phyloP scores from a whole-genome alignment of 2,329 filamentous ascomycete genomes.

The Sclerotinia nivalis region DNA sequence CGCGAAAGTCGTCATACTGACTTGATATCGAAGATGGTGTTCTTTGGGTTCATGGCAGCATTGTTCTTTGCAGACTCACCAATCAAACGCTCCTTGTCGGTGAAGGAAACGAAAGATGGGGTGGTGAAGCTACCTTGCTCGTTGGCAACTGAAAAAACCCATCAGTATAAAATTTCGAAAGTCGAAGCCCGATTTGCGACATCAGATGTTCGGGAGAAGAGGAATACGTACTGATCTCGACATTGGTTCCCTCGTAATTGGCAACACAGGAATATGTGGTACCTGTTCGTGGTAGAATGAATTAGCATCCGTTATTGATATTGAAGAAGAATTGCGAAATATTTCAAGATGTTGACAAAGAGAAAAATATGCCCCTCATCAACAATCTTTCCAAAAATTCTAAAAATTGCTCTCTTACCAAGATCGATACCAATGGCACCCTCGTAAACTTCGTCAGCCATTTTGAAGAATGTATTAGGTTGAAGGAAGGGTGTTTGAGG shows the following conservation, averaged over 20 bases:
- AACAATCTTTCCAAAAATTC: background rate
- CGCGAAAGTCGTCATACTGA: conserved; percentile 50
- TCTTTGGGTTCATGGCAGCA: conserved; percentile 97
- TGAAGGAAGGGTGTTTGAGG: conserved; percentile 27
- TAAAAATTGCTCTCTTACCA: conserved; percentile 58
- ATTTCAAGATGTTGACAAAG: conserved; percentile 6
- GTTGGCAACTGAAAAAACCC: conserved; percentile 67
- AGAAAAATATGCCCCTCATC: conserved; percentile 21
- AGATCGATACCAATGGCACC: conserved; percentile 99
- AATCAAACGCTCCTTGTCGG: conserved; percentile 96
- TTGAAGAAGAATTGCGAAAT: background rate
- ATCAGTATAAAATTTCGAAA: conserved; percentile 10
- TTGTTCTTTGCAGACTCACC: conserved; percentile 99
- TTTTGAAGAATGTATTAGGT: conserved; percentile 51
- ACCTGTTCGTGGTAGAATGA: conserved; percentile 55
- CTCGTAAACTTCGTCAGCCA: conserved; percentile 98
- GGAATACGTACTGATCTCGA: conserved; percentile 69
- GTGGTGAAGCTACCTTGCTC: conserved; percentile 99
- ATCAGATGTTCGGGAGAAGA: background rate
- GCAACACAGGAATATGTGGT: conserved; percentile 99
- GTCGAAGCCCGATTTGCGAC: conserved; percentile 1
- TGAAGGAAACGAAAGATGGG: conserved; percentile 98
- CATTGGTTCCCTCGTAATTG: conserved; percentile 98
- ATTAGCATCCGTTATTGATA: conserved; percentile 28
- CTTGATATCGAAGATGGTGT: conserved; percentile 99